A percentile compares a stretch with the other conserved stretches of the same genome.
Conservation (phyloP, 2,329 filamentous ascomycete genomes). For the Penicillium fuscoglaucum region DNA sequence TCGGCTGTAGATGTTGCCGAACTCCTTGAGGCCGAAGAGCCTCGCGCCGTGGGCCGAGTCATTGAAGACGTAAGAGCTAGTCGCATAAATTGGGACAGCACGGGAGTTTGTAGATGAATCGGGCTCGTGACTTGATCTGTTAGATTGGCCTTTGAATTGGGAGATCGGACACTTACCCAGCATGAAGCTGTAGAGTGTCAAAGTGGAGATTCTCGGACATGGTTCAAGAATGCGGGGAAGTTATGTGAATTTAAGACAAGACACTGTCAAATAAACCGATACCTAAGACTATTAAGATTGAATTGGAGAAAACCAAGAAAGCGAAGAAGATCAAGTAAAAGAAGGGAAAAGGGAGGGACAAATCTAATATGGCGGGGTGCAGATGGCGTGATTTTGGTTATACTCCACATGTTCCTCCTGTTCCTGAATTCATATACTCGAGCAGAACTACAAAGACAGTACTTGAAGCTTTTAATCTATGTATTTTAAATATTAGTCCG, state of each 20-base stretch:
- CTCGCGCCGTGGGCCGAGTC: conserved; percentile 93
- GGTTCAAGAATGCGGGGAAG: conserved; percentile 14
- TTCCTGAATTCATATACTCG: too few species aligned
- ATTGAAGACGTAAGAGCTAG: conserved; percentile 91
- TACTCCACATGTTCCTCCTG: background rate
- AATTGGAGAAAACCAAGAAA: background rate
- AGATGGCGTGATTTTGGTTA: conserved; percentile 2
- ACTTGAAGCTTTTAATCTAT: too few species aligned
- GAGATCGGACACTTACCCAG: conserved; percentile 59
- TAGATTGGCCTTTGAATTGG: conserved; percentile 2
- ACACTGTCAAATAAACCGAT: background rate
- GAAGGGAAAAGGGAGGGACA: background rate
- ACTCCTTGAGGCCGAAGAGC: conserved; percentile 94
- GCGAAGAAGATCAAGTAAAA: background rate
- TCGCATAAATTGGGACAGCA: conserved; percentile 94
- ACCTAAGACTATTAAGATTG: too few species aligned
- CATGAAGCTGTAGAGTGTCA: conserved; percentile 83
- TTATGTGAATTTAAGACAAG: background rate
- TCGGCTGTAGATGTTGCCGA: conserved; percentile 96
- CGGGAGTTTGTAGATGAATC: conserved; percentile 82
- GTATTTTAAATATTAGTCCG: too few species aligned
- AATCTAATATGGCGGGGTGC: background rate
- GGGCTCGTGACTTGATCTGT: conserved; percentile 64
- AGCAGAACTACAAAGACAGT: too few species aligned
- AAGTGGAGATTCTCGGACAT: conserved; percentile 58